Evolutionary conservation across 495 filamentous ascomycete species (phyloP).

Genomic region (Trichoderma orchidacearum): DNA sequence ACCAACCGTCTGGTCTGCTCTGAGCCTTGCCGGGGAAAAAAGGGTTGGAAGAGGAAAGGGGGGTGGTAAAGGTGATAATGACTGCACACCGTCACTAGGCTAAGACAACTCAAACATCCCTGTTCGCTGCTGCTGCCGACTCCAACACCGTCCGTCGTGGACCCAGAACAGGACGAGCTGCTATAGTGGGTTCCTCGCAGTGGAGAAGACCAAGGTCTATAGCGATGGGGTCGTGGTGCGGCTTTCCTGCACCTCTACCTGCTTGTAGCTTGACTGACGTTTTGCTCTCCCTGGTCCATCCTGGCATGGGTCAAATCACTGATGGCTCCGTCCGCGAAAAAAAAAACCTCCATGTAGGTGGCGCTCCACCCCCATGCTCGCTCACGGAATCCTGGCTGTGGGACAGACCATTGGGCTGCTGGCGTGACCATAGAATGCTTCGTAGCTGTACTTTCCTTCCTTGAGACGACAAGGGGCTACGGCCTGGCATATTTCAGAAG

Average conservation of each 20-base stretch:
- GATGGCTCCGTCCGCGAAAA: background rate
- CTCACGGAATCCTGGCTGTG: background rate
- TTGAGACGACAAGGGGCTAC: background rate
- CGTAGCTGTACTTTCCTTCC: background rate
- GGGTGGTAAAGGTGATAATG: background rate
- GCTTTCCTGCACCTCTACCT: background rate
- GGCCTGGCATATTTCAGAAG: constrained; percentile 1
- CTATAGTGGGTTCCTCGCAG: background rate
- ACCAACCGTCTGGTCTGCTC: background rate
- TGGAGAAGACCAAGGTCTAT: background rate
- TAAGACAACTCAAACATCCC: background rate
- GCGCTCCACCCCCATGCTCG: constrained; percentile 1
- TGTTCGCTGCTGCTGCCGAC: background rate
- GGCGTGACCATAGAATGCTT: constrained; percentile 1
- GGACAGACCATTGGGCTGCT: background rate
- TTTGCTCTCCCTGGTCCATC: background rate
- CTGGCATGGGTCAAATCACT: background rate
- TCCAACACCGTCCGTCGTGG: background rate
- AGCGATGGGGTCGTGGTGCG: background rate
- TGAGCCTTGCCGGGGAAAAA: background rate
- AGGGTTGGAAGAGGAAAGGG: background rate
- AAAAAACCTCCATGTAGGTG: background rate
- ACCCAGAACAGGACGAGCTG: background rate
- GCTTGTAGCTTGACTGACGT: background rate
- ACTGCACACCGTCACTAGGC: background rate